A percentile compares a stretch with the other conserved stretches of the same genome.
These are phyloP conservation scores for Mucor piriformis DNA, from an alignment of 371 early-diverging fungal species.

Conservation along the genomic window DNA sequence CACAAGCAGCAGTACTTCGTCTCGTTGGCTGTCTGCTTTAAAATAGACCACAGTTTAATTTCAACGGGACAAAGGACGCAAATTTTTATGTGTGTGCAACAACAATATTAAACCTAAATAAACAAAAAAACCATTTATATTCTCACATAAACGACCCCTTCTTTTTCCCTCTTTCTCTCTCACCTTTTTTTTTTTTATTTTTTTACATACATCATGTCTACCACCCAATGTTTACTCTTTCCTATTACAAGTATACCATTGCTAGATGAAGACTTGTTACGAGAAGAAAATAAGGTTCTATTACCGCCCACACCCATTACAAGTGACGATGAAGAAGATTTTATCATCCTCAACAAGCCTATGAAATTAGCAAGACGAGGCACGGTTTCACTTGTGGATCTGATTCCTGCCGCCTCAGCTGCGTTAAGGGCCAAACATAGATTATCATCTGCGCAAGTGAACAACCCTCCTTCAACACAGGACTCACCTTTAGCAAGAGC, in stretches of 20 bases:
- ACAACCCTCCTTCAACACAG: slow-evolving; percentile 4
- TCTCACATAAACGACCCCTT: not conserved
- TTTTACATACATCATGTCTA: not conserved
- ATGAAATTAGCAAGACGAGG: slow-evolving; percentile 16
- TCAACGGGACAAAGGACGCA: not conserved
- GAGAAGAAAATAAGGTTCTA: not conserved
- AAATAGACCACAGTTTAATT: not conserved
- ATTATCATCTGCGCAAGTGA: not conserved
- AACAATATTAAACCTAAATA: not conserved
- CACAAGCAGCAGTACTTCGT: slow-evolving; percentile 4
- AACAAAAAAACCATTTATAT: not conserved
- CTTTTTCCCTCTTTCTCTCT: not conserved
- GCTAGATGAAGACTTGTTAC: not conserved
- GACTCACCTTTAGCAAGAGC: slow-evolving; percentile 42
- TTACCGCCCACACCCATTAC: slow-evolving; percentile 28
- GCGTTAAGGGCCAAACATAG: slow-evolving; percentile 27
- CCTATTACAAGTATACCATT: not conserved
- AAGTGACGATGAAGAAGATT: slow-evolving; percentile 24
- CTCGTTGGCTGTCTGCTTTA: slow-evolving; percentile 15
- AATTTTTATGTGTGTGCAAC: not conserved
- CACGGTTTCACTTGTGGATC: slow-evolving; percentile 37
- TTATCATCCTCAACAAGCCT: no score
- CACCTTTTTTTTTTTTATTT: not conserved
- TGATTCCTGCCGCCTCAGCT: slow-evolving; percentile 48
- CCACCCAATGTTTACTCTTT: not conserved